Evolutionary conservation across 73 alveolate genomes (phyloP), one percentile per base, ranked within the genome.

Genomic region (Paramecium bursaria): DNA sequence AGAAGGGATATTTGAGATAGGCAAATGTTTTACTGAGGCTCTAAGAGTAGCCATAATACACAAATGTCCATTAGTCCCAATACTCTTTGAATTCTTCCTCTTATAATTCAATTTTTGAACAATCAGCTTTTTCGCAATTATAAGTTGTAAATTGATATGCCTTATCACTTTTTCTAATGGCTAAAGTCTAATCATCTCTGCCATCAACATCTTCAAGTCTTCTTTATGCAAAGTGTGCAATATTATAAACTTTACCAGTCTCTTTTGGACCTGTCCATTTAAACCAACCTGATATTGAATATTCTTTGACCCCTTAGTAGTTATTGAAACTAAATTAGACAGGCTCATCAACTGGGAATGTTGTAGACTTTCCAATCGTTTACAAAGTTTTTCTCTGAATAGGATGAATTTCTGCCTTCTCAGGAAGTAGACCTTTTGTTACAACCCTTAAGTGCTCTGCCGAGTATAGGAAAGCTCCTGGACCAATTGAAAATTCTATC

Each of bases 11-110:
- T 14, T 67, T 67, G 23, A 67, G 21, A 67, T 31, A 67, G 0
- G 60, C 82, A 67, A 25, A 67, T n/a, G 55, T 42, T 42, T 67
- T 67, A 39, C 55, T 33, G 33, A 67, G 44, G 15, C 22, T 25
- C 44, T 67, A 19, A 1, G 82, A 67, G 55, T 25, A 67, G 6
- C 82, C 82, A 31, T 33, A 35, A 67, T 67, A 67, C 19, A 67
- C 27, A 67, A 39, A 67, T 15, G 82, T 67, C 82, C 82, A 67
- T 67, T 67, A n/a, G 44, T 67, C 82, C 3, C 50, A 17, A 67
- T 67, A 67, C 13, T 67, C 82, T 33, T 57, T 57, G 44, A 39
- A 67, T 67, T 35, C 33, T 67, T 67, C 53, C 10, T 67, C 82
- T 25, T 67, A 35, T 10, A 35, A 21, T 7, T 21, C 15, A 17